Percentiles rank a stretch among this genome's conserved stretches.
Evolutionary conservation across 1,284 basidiomycete species (phyloP).

Genomic region (Ustilago curta): DNA sequence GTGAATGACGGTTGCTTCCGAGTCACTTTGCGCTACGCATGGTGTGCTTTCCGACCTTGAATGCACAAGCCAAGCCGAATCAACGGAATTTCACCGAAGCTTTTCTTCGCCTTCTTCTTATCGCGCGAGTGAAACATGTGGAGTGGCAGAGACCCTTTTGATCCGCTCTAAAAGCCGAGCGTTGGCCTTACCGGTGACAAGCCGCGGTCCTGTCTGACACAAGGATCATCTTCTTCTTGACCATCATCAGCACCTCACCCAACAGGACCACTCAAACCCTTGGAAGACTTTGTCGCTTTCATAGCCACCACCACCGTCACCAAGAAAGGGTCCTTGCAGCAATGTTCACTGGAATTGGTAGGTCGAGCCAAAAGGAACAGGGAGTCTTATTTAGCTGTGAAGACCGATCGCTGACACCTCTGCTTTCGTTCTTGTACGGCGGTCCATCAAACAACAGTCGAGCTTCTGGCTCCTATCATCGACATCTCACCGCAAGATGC

Average conservation of each 20-base stretch:
- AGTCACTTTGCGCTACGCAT: conserved; percentile 28
- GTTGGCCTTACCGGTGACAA: conserved; percentile 6
- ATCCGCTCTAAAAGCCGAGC: conserved; percentile 31
- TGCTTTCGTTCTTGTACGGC: neutral
- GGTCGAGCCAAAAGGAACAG: neutral
- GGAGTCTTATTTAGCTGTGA: too few species aligned
- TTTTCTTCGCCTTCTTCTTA: conserved; percentile 21
- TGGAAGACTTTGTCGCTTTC: too few species aligned
- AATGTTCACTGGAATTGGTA: conserved; percentile 65
- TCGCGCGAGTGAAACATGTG: conserved; percentile 33
- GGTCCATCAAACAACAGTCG: conserved; percentile 64
- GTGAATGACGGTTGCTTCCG: neutral
- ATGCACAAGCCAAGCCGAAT: conserved; percentile 26
- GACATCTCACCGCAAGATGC: conserved; percentile 72
- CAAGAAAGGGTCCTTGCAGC: neutral
- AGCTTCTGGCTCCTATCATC: conserved; percentile 81
- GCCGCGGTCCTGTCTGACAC: conserved; percentile 39
- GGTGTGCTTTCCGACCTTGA: conserved; percentile 14
- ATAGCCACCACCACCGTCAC: too few species aligned
- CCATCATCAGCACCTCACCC: neutral
- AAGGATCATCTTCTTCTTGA: neutral
- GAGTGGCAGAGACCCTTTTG: conserved; percentile 11
- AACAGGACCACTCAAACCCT: neutral
- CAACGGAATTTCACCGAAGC: conserved; percentile 24
- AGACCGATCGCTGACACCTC: too few species aligned